These are phyloP conservation scores for Candida tetrigidarum DNA, from an alignment of 1,139 yeast species.

Conservation along the genomic window DNA sequence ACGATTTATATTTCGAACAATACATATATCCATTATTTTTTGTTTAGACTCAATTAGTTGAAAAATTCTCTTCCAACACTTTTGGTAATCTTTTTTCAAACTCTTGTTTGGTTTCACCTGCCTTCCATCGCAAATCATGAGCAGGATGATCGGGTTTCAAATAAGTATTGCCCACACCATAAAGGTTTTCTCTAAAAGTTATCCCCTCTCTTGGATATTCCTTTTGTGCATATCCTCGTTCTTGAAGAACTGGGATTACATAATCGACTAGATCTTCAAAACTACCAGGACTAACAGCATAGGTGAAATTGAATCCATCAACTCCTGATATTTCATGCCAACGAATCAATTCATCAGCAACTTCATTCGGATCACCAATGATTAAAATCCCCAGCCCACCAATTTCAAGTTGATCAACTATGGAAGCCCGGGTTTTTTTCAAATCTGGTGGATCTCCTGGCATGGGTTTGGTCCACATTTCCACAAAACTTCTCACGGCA, in stretches of 20 bases:
- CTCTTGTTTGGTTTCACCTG: slow-evolving; percentile 36
- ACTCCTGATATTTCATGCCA: slow-evolving; percentile 32
- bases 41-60: neutral
- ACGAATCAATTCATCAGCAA: slow-evolving; percentile 31
- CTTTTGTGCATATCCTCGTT: slow-evolving; percentile 30
- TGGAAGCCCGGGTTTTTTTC: slow-evolving; percentile 28
- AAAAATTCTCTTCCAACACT: slow-evolving; percentile 20
- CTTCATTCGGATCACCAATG: slow-evolving; percentile 26
- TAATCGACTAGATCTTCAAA: slow-evolving; percentile 30
- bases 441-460: slow-evolving; percentile 29
- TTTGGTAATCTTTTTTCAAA: slow-evolving; percentile 29
- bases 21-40: neutral
- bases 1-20: neutral
- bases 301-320: slow-evolving; percentile 33
- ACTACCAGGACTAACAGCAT: slow-evolving; percentile 28
- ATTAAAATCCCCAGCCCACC: slow-evolving; percentile 30
- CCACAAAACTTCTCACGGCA: slow-evolving; percentile 30
- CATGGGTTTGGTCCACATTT: slow-evolving; percentile 30
- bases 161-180: slow-evolving; percentile 25
- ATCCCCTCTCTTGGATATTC: slow-evolving; percentile 29
- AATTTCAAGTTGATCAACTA: slow-evolving; percentile 26
- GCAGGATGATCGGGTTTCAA: slow-evolving; percentile 38
- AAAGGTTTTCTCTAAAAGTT: slow-evolving; percentile 27
- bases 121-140: slow-evolving; percentile 39
- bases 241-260: slow-evolving; percentile 28